These are phyloP conservation scores for Graphilbum sp. DNA, from an alignment of 2,329 filamentous ascomycete genomes.

Conservation along the genomic window DNA sequence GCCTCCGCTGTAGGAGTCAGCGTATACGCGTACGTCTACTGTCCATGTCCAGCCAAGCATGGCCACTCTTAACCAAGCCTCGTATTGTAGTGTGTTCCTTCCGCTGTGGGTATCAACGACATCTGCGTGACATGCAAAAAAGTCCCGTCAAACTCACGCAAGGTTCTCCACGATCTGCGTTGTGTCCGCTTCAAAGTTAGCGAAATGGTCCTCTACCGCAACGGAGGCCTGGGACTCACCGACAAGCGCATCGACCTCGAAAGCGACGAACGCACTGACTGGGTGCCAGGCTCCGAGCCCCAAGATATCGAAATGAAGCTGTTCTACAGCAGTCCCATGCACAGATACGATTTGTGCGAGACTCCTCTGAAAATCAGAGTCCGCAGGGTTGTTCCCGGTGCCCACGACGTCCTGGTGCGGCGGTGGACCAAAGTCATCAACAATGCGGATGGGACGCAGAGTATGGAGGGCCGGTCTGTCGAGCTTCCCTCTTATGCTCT, in stretches of 20 bases:
- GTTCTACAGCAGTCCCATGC: slow-evolving; percentile 8
- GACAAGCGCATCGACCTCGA: not conserved
- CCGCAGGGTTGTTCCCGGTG: slow-evolving; percentile 21
- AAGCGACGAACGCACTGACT: not conserved
- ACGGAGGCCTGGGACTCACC: slow-evolving; percentile 26
- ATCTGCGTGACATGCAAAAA: slow-evolving; percentile 24
- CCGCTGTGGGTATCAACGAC: slow-evolving; percentile 4
- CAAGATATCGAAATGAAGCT: slow-evolving; percentile 20
- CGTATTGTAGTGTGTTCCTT: slow-evolving; percentile 13
- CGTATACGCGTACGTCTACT: not conserved
- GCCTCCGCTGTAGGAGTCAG: not conserved
- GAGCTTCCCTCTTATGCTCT: slow-evolving; percentile 8
- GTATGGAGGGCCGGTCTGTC: not conserved
- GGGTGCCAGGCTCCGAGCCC: not conserved
- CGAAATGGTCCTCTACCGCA: slow-evolving; percentile 24
- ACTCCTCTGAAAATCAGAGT: slow-evolving; percentile 22
- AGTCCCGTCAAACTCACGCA: slow-evolving; percentile 24
- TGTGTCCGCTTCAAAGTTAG: slow-evolving; percentile 28
- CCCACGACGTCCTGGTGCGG: slow-evolving; percentile 21
- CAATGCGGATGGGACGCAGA: not conserved
- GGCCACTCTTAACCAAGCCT: not conserved
- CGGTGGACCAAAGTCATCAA: slow-evolving; percentile 17
- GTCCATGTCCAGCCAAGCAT: not conserved
- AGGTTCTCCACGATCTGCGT: slow-evolving; percentile 27
- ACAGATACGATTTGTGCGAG: slow-evolving; percentile 19